A percentile compares a stretch with the other conserved stretches of the same genome.
Evolutionary conservation across 345 rosid genomes (phyloP).

Genomic region (Psidium friedrichsthalianum): DNA sequence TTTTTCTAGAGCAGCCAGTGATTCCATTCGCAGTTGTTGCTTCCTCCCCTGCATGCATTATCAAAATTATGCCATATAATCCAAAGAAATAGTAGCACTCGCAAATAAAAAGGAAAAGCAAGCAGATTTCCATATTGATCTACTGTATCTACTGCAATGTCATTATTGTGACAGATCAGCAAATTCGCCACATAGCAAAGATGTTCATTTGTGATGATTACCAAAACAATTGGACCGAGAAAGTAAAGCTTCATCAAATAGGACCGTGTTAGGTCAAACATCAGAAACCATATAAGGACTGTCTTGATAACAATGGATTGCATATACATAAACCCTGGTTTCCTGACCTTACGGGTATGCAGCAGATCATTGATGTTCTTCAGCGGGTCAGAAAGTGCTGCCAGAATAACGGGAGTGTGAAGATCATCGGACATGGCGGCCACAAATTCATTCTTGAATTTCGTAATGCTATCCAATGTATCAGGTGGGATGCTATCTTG

Average conservation of each 20-base stretch:
- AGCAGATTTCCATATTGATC: neutral
- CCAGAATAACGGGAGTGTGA: slow-evolving; percentile 65
- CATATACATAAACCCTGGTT: neutral
- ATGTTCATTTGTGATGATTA: neutral
- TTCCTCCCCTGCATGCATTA: slow-evolving; percentile 60
- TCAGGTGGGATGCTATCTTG: slow-evolving; percentile 37
- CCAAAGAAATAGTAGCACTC: neutral
- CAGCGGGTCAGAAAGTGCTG: slow-evolving; percentile 80
- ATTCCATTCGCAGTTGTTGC: slow-evolving; percentile 54
- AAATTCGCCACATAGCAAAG: neutral
- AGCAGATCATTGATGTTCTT: slow-evolving; percentile 76
- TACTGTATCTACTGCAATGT: neutral
- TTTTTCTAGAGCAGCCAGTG: slow-evolving; percentile 57
- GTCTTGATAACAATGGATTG: neutral
- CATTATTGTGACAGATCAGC: neutral
- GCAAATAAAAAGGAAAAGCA: neutral
- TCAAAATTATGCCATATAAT: neutral
- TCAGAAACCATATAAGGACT: neutral
- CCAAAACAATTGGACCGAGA: neutral
- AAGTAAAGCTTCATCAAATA: neutral
- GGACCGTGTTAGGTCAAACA: neutral
- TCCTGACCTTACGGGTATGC: slow-evolving; percentile 69
- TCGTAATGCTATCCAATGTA: slow-evolving; percentile 23
- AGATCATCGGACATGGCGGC: slow-evolving; percentile 95
- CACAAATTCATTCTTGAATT: slow-evolving; percentile 42